phyloP scores from a whole-genome alignment of 2,329 filamentous ascomycete species.

The Claviceps maximensis region DNA sequence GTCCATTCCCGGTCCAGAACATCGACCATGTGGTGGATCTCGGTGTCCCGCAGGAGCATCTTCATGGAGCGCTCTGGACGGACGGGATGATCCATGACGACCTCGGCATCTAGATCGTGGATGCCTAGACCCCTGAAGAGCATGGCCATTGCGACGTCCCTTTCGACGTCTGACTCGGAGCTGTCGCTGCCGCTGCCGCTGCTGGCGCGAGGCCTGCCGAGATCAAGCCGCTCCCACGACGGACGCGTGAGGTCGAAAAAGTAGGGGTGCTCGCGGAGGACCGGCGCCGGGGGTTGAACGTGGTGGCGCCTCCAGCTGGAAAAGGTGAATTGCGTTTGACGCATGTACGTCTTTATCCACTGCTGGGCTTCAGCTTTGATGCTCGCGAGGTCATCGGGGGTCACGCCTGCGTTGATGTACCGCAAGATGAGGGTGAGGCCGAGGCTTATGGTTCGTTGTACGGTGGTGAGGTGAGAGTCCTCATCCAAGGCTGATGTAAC shows the following conservation, averaged over 20 bases:
- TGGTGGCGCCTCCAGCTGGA: not conserved
- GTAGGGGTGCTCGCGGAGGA: not conserved
- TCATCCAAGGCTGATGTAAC: no score
- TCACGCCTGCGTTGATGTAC: conserved; percentile 16
- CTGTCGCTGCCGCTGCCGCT: not conserved
- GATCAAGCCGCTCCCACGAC: not conserved
- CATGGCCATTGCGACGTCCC: no score
- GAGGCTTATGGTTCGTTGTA: not conserved
- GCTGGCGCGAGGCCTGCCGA: no score
- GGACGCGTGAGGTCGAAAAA: not conserved
- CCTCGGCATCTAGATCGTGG: no score
- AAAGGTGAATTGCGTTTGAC: no score
- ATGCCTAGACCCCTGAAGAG: no score
- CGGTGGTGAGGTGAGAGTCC: not conserved
- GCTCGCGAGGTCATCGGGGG: not conserved
- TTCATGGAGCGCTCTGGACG: not conserved
- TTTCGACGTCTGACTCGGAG: no score
- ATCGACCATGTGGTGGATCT: not conserved
- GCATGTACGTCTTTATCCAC: conserved; percentile 3
- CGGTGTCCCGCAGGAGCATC: not conserved
- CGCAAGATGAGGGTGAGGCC: conserved; percentile 9
- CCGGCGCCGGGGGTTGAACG: not conserved
- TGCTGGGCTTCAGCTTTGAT: not conserved
- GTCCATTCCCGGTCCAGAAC: not conserved
- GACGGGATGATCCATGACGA: no score